Conservation (phyloP, 1,139 yeast species). For the Geotrichum citri-aurantii region DNA sequence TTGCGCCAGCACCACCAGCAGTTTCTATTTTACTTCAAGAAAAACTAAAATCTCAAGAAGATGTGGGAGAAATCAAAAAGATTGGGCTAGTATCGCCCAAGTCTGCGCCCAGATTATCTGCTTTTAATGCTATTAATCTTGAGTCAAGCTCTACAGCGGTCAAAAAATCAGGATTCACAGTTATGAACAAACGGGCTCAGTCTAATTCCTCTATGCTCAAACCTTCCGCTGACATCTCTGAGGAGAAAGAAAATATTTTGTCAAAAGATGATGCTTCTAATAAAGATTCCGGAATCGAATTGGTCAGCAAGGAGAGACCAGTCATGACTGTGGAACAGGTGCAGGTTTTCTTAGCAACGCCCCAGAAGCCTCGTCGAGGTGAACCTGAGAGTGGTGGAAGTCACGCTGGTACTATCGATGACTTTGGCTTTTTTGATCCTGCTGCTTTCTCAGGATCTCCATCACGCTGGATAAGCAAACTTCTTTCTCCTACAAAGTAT, state of each 20-base stretch:
- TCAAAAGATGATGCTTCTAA: not conserved
- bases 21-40: not conserved
- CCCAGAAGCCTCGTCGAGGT: slow-evolving; percentile 2
- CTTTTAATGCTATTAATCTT: slow-evolving; percentile 6
- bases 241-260: slow-evolving; percentile 10
- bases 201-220: not conserved
- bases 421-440: slow-evolving; percentile 11
- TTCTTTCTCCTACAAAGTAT: slow-evolving; percentile 9
- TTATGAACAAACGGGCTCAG: not conserved
- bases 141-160: not conserved
- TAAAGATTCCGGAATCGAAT: not conserved
- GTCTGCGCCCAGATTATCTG: not conserved
- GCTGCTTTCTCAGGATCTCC: slow-evolving; percentile 16
- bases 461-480: slow-evolving; percentile 12
- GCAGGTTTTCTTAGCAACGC: not conserved
- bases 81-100: not conserved
- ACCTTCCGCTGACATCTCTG: not conserved
- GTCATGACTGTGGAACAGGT: slow-evolving; percentile 4
- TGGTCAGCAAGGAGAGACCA: not conserved
- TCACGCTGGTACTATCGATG: slow-evolving; percentile 2
- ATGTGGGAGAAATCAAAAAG: not conserved
- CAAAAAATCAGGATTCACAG: not conserved
- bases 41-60: not conserved
- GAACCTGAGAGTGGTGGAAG: not conserved
- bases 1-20: slow-evolving; percentile 13